These are phyloP conservation scores for Fremontodendron californicum DNA, from an alignment of 345 rosid species.

Conservation along the genomic window DNA sequence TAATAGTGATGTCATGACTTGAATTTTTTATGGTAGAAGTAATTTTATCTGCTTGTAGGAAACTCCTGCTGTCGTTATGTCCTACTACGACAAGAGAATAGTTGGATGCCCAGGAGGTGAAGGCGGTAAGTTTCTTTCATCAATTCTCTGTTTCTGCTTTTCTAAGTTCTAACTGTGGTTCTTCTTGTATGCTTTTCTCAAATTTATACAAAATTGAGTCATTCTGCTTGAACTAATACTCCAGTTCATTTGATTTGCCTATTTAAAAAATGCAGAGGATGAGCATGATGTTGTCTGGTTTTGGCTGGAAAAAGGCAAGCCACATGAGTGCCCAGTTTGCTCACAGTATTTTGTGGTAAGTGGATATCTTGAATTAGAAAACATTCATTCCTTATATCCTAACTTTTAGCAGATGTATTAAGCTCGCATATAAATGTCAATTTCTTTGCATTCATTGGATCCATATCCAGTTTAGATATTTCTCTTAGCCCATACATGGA, in stretches of 20 bases:
- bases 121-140: conserved; percentile 50
- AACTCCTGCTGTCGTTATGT: conserved; percentile 66
- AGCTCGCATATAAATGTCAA: neutral
- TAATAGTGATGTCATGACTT: neutral
- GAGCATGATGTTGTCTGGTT: conserved; percentile 98
- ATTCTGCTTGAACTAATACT: neutral
- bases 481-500: neutral
- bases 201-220: neutral
- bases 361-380: conserved; percentile 14
- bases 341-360: conserved; percentile 83
- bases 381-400: neutral
- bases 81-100: conserved; percentile 75
- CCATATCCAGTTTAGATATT: neutral
- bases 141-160: neutral
- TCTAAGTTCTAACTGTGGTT: neutral
- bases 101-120: conserved; percentile 90
- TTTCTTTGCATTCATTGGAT: neutral
- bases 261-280: conserved; percentile 50
- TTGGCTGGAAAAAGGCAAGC: conserved; percentile 91
- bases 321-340: conserved; percentile 81
- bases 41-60: conserved; percentile 39
- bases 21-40: neutral
- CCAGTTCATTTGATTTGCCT: neutral
- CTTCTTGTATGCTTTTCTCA: neutral
- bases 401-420: neutral